These are phyloP conservation scores for Ascochyta lentis DNA, from an alignment of 2,329 filamentous ascomycete genomes.

Conservation along the genomic window DNA sequence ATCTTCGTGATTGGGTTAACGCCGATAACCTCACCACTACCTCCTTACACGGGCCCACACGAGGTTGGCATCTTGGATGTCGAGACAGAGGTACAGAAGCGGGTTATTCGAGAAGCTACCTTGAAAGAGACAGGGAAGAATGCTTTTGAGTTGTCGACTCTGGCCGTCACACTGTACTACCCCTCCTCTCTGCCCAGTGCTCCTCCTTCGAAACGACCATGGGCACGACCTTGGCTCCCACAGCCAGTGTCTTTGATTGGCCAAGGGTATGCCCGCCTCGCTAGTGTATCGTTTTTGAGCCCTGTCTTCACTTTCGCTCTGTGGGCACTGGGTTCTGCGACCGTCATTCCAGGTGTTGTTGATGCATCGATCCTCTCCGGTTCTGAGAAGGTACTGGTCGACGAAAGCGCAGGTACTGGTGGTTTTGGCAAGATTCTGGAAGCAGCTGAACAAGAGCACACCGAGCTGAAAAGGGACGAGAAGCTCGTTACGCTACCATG, in stretches of 20 bases:
- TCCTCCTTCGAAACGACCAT: slow-evolving; percentile 33
- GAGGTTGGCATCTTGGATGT: slow-evolving; percentile 55
- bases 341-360: slow-evolving; percentile 52
- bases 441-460: slow-evolving; percentile 28
- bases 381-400: slow-evolving; percentile 28
- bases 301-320: slow-evolving; percentile 50
- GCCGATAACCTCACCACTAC: slow-evolving; percentile 51
- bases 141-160: slow-evolving; percentile 54
- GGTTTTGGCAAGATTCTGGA: slow-evolving; percentile 26
- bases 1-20: slow-evolving; percentile 50
- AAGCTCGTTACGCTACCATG: slow-evolving; percentile 47
- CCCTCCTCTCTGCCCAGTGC: slow-evolving; percentile 43
- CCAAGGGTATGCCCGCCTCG: slow-evolving; percentile 54
- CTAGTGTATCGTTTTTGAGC: slow-evolving; percentile 48
- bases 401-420: slow-evolving; percentile 24
- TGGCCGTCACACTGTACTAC: slow-evolving; percentile 56
- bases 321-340: slow-evolving; percentile 52
- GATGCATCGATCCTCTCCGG: slow-evolving; percentile 50
- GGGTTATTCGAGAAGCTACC: slow-evolving; percentile 45
- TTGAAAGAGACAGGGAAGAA: slow-evolving; percentile 49
- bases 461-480: slow-evolving; percentile 34
- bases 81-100: slow-evolving; percentile 48
- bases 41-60: slow-evolving; percentile 51
- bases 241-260: slow-evolving; percentile 53
- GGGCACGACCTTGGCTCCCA: slow-evolving; percentile 53